Conservation (phyloP, 1,139 yeast species). For the Hemisphaericaspora subhashii region DNA sequence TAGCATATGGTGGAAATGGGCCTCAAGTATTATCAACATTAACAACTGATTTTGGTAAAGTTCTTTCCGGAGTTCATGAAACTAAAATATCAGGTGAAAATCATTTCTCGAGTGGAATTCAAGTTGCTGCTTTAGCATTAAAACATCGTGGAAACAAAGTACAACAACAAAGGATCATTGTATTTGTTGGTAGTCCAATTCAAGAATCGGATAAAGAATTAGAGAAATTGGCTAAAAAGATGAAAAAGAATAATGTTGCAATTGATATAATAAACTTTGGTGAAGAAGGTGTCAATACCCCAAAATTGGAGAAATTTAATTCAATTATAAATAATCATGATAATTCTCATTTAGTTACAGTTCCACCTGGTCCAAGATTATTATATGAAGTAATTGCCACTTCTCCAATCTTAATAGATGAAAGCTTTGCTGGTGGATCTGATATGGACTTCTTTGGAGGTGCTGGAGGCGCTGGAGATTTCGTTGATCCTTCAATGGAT, state of each 20-base stretch:
- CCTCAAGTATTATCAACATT: conserved; percentile 87
- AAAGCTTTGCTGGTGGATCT: conserved; percentile 43
- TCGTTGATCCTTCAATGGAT: conserved; percentile 88
- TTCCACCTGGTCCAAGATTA: conserved; percentile 85
- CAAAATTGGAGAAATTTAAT: conserved; percentile 78
- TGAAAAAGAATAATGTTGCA: conserved; percentile 92
- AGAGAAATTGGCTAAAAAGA: conserved; percentile 82
- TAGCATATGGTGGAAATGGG: conserved; percentile 83
- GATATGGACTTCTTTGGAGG: conserved; percentile 25
- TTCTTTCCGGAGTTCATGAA: conserved; percentile 84
- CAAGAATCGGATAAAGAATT: conserved; percentile 69
- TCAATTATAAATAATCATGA: conserved; percentile 73
- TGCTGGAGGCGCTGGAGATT: conserved; percentile 51
- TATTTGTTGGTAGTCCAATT: conserved; percentile 88
- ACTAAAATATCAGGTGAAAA: conserved; percentile 69
- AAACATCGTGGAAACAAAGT: conserved; percentile 95
- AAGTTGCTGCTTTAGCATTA: conserved; percentile 95
- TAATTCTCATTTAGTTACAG: conserved; percentile 80
- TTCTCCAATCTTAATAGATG: conserved; percentile 66
- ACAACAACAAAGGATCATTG: conserved; percentile 87
- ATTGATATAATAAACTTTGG: conserved; percentile 92
- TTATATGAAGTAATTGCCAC: conserved; percentile 72
- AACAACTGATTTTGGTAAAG: conserved; percentile 84
- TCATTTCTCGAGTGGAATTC: conserved; percentile 81
- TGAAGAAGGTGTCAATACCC: conserved; percentile 75